Conservation (phyloP, 306 rosid species). For the Cyamopsis tetragonoloba region DNA sequence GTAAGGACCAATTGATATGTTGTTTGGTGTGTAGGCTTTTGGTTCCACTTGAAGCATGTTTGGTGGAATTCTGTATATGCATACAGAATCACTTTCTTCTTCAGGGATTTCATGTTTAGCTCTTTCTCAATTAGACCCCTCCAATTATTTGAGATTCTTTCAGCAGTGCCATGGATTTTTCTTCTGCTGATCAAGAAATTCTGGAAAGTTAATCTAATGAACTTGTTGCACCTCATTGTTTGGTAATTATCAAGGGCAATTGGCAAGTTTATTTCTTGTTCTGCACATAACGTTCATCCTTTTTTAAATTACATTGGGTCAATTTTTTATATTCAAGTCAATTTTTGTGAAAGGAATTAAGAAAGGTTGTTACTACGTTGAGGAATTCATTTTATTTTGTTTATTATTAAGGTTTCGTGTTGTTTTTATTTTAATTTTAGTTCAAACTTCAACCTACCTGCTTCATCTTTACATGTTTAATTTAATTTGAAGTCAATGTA, state of each 20-base stretch:
- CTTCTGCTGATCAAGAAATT: not conserved
- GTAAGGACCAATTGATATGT: constrained; percentile 36
- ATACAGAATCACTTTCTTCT: not conserved
- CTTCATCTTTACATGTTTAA: no score
- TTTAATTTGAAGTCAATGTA: no score
- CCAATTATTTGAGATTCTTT: constrained; percentile 16
- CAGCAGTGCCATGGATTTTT: not conserved
- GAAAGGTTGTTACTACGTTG: no score
- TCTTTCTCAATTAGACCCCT: constrained; percentile 19
- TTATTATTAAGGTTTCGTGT: no score
- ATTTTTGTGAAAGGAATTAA: no score
- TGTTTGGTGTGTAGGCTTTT: constrained; percentile 32
- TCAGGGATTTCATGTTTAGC: not conserved
- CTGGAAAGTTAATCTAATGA: not conserved
- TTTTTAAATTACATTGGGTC: not conserved
- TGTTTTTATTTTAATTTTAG: no score
- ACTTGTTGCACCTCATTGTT: constrained; percentile 3
- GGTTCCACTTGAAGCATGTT: not conserved
- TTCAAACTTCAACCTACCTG: no score
- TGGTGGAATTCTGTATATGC: constrained; percentile 28
- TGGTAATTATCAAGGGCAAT: not conserved
- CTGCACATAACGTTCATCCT: not conserved
- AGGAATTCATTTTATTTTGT: no score
- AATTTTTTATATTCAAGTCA: not conserved
- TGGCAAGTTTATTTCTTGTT: not conserved